A percentile compares a stretch with the other conserved stretches of the same genome.
phyloP scores from a whole-genome alignment of 208 protist genomes.

The Acanthamoeba polyphaga region DNA sequence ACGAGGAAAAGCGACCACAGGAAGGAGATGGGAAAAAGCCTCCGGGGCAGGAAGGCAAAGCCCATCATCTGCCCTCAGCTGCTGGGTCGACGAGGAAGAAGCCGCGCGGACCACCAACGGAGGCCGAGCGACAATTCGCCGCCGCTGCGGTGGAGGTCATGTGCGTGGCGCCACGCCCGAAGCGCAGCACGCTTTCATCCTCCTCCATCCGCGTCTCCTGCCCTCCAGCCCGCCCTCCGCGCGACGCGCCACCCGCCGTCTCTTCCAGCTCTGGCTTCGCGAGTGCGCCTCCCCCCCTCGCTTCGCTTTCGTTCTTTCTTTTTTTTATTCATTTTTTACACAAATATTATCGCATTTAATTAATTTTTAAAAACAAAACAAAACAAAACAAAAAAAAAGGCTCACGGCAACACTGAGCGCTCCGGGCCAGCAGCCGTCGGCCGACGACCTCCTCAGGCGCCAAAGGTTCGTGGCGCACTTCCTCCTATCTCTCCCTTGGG shows the following conservation, averaged over 20 bases:
- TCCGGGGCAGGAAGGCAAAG: too few species aligned
- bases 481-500: too few species aligned
- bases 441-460: not conserved
- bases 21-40: too few species aligned
- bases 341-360: too few species aligned
- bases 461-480: not conserved
- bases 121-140: not conserved
- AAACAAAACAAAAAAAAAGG: not conserved
- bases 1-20: too few species aligned
- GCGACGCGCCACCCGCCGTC: not conserved
- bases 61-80: too few species aligned
- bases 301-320: not conserved
- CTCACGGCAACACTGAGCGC: not conserved
- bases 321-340: not conserved
- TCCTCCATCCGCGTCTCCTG: not conserved
- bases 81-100: too few species aligned
- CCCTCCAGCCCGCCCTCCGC: not conserved
- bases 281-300: not conserved
- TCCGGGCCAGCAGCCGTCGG: not conserved
- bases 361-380: too few species aligned
- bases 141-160: not conserved
- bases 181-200: not conserved
- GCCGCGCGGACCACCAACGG: not conserved
- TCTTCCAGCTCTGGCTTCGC: constrained; percentile 34
- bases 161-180: not conserved